These are phyloP conservation scores for Musa schizocarpa DNA, from an alignment of 176 grass and related monocot species.

Conservation along the genomic window DNA sequence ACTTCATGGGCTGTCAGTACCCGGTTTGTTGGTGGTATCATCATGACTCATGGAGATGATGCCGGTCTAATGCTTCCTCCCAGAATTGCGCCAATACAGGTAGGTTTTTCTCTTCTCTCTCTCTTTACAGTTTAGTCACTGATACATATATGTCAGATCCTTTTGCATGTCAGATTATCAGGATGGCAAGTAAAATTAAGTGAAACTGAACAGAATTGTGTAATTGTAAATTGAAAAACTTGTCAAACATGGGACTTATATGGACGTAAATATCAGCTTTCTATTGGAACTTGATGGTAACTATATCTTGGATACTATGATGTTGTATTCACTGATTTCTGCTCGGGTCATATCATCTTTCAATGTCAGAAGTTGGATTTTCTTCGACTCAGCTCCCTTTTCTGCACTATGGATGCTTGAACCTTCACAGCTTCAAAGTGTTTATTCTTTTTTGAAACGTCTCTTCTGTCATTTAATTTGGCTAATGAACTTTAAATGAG, in stretches of 20 bases:
- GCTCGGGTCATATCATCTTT: not conserved
- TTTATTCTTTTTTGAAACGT: too few species aligned
- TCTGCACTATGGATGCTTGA: too few species aligned
- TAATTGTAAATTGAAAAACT: not conserved
- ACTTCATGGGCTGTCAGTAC: conserved; percentile 99
- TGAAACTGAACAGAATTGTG: not conserved
- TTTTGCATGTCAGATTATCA: too few species aligned
- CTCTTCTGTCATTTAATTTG: too few species aligned
- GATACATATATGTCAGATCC: not conserved
- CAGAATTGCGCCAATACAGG: conserved; percentile 90
- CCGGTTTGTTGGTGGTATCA: conserved; percentile 87
- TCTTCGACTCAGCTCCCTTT: too few species aligned
- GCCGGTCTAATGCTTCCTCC: conserved; percentile 94
- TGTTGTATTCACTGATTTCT: not conserved
- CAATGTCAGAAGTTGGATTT: too few species aligned
- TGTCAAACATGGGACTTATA: not conserved
- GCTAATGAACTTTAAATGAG: too few species aligned
- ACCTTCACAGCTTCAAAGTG: too few species aligned
- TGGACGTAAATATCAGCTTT: not conserved
- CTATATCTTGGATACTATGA: too few species aligned
- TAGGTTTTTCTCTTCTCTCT: conserved; percentile 7
- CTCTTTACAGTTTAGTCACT: too few species aligned
- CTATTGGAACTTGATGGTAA: not conserved
- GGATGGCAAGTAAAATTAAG: not conserved
- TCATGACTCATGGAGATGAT: conserved; percentile 98